Base-by-base conservation (phyloP, 2,329 filamentous ascomycete genomes). In the Colletotrichum gloeosporioides region DNA sequence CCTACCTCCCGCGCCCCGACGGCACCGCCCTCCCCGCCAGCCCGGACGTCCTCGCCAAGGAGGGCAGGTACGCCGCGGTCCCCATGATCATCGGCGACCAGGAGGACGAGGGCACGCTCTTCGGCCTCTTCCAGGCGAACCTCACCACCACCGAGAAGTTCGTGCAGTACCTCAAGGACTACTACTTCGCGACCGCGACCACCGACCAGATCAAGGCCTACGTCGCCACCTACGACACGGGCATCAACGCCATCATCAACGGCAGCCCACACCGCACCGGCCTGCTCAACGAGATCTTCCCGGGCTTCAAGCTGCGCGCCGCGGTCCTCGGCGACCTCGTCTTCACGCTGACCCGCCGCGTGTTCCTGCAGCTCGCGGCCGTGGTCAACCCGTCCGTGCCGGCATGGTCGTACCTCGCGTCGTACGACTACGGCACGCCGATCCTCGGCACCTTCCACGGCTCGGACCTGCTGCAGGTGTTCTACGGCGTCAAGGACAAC, bases 371-470 rank as follows among this genome's bases (percentile, higher is more conserved):
- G 25, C 77, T 82, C 3, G 81, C 88, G 1, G 80, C 79, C 0
- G 73, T 83, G 3, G 82, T 86, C 8, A 84, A 87, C 55, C 92
- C 39, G 29, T 31, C 92, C 0, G 79, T 83, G 49, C n/a, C 92
- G 0, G 86, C 88, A 2, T 97, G 94, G 94, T 95, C 93, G 0
- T 97, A 96, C 84, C 89, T 97, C 2, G 86, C 93, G 0, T 93
- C 92, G 0, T 96, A 96, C 85, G 84, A 93, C 86, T 92, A 93
- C 81, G 93, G 93, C 13, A 93, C 92, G 0, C 93, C 95, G 0
- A 84, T 96, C 67, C 83, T 97, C 0, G 95, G 95, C 18, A 96
- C 94, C 0, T 94, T 95, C 84, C 95, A 98, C 82, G 93, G 85
- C 15, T 91, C 89, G 1, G 95, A 96, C 79, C 79, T 96, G 2